Base-by-base conservation (phyloP, 129 eudicot genomes). In the Artemisia annua region DNA sequence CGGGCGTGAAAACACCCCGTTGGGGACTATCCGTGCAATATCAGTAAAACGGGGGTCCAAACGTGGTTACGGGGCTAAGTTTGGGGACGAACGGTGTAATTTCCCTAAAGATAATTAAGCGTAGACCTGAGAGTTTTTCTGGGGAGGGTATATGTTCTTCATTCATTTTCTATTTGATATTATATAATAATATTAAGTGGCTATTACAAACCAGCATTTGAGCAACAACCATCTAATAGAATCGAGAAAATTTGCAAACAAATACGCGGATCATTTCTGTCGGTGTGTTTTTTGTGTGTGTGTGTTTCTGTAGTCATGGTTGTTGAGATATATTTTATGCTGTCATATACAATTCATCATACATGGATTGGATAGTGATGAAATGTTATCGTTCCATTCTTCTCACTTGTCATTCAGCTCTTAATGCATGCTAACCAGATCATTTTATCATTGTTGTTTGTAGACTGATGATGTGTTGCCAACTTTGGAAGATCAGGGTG, bases 391-490 rank as follows among this genome's bases (percentile, higher is more conserved):
- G 35, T 11, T 10, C 4, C 66, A 28, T 61, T 11, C 46, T 13
- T 55, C 14, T 26, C 35, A 46, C 53, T 26, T 12, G 6, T 14
- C 56, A 24, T 64, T 60, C 17, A 1, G 28, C 52, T 63, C 58
- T 15, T 59, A 11, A 48, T n/a, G 48, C 11, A 35, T 67, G 20
- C 8, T 67, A 50, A 74, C 65, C 18, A 0, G 69, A 53, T 15
- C 53, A 20, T 55, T 44, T 54, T 79, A 35, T n/a, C 48, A 20
- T 59, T 26, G 20, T 24, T 22, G 17, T 80, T n/a, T 78, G 83
- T 68, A 91, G 97, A 91, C 97, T 62, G 97, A 92, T 85, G 97
- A 92, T 85, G 89, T 80, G 10, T 78, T 93, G 56, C 98, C 98
- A 9, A 80, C 82, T 69, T 82, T 93, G 80, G 98, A 93, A 75